Conservation (phyloP, 352 stramenopile species). For the Globisporangium acanthophoron region DNA sequence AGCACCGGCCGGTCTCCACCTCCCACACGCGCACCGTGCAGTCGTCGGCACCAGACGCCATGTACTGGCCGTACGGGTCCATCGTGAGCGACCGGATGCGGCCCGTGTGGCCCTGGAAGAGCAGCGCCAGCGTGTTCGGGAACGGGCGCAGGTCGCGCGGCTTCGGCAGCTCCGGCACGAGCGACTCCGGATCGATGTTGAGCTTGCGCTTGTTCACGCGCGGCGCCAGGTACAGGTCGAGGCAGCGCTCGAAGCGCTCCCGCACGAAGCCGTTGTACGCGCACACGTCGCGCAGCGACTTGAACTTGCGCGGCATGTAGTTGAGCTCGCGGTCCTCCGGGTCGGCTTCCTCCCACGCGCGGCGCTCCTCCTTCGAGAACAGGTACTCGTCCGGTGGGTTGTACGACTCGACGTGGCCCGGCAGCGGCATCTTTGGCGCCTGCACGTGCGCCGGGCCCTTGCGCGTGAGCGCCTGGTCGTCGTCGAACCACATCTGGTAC, state of each 20-base stretch:
- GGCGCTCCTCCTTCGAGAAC: constrained; percentile 94
- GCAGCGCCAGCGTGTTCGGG: constrained; percentile 91
- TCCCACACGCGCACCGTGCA: constrained; percentile 97
- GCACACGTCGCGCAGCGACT: constrained; percentile 94
- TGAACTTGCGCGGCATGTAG: constrained; percentile 97
- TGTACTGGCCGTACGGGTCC: constrained; percentile 95
- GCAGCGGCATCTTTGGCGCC: constrained; percentile 96
- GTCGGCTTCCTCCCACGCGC: constrained; percentile 94
- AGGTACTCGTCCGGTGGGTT: constrained; percentile 99
- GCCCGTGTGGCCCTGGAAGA: constrained; percentile 85
- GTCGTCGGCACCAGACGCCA: constrained; percentile 95
- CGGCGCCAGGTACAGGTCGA: constrained; percentile 99
- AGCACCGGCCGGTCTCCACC: constrained; percentile 91
- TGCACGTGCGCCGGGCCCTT: constrained; percentile 96
- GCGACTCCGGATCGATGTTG: constrained; percentile 97
- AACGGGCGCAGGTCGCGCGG: constrained; percentile 97
- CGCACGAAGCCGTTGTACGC: constrained; percentile 96
- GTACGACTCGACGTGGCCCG: constrained; percentile 98
- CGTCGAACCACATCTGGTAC: constrained; percentile 93
- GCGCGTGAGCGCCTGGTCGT: constrained; percentile 82
- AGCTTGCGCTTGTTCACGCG: constrained; percentile 94
- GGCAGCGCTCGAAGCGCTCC: constrained; percentile 99
- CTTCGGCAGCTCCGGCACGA: constrained; percentile 96
- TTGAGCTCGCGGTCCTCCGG: constrained; percentile 95
- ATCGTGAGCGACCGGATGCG: constrained; percentile 92